Conservation (phyloP, 768 basidiomycete genomes). For the Tephrocybe rancida region DNA sequence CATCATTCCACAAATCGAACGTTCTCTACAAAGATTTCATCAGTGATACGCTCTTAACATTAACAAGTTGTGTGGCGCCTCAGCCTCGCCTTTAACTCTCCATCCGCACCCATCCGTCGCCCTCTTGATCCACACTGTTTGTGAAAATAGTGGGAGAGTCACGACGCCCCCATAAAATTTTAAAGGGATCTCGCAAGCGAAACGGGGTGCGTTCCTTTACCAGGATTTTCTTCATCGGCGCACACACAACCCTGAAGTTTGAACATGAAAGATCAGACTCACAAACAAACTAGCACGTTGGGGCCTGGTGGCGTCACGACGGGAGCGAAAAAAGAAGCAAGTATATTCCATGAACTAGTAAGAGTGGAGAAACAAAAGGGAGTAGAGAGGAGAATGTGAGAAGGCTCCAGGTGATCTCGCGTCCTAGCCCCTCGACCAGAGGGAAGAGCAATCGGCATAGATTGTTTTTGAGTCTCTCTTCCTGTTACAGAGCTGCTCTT, state of each 20-base stretch:
- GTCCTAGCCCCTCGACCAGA: slow-evolving; percentile 86
- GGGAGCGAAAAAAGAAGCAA: slow-evolving; percentile 1
- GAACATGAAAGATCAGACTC: slow-evolving; percentile 23
- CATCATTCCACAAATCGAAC: background rate
- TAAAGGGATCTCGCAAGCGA: slow-evolving; percentile 37
- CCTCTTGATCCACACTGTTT: slow-evolving; percentile 23
- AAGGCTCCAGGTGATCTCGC: slow-evolving; percentile 91
- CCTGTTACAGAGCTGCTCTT: slow-evolving; percentile 47
- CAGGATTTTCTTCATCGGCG: slow-evolving; percentile 83
- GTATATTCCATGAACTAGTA: slow-evolving; percentile 13
- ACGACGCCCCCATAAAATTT: slow-evolving; percentile 27
- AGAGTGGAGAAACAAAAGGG: slow-evolving; percentile 16
- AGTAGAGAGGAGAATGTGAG: slow-evolving; percentile 46
- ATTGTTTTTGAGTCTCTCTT: slow-evolving; percentile 83
- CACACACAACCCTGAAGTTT: slow-evolving; percentile 21
- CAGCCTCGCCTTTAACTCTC: slow-evolving; percentile 90
- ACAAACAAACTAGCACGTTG: background rate
- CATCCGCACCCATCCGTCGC: slow-evolving; percentile 67
- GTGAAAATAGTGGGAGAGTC: slow-evolving; percentile 21
- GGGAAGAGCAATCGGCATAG: slow-evolving; percentile 91
- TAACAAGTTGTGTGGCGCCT: slow-evolving; percentile 35
- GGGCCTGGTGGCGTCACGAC: background rate
- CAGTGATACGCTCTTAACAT: background rate
- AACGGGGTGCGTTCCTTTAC: slow-evolving; percentile 84
- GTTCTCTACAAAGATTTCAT: background rate